Conservation (phyloP, 495 filamentous ascomycete species). For the Chaetomium tenue region DNA sequence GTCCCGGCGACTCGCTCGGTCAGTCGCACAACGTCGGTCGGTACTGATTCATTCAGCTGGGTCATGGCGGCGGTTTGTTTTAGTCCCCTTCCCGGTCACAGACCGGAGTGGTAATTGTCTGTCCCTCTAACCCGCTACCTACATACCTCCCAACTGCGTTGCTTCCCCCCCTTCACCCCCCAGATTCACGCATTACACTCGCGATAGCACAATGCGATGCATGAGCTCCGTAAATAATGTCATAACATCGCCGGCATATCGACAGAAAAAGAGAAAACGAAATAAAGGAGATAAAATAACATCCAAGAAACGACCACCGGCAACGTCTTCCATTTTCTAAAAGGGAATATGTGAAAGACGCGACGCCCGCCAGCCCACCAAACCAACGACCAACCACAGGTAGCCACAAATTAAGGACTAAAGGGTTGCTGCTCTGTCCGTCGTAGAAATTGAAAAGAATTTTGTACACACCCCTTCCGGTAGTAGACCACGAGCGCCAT, state of each 20-base stretch:
- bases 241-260: constrained; percentile 13
- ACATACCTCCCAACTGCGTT: neutral
- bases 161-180: neutral
- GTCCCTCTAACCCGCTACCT: neutral
- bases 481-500: neutral
- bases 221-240: constrained; percentile 13
- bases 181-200: constrained; percentile 14
- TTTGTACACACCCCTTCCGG: constrained; percentile 20
- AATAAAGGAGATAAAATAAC: constrained; percentile 5
- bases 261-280: neutral
- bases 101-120: constrained; percentile 9
- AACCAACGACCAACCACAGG: constrained; percentile 19
- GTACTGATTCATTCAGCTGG: neutral
- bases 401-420: constrained; percentile 18
- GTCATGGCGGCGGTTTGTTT: neutral
- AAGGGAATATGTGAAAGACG: neutral
- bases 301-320: constrained; percentile 6
- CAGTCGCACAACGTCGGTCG: neutral
- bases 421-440: constrained; percentile 8
- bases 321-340: constrained; percentile 13
- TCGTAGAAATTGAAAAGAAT: constrained; percentile 11
- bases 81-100: constrained; percentile 15
- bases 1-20: neutral
- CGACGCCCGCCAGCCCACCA: constrained; percentile 6
- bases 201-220: constrained; percentile 2